Evolutionary conservation across 2,329 filamentous ascomycete genomes (phyloP).

Genomic region (Sclerotinia borealis): DNA sequence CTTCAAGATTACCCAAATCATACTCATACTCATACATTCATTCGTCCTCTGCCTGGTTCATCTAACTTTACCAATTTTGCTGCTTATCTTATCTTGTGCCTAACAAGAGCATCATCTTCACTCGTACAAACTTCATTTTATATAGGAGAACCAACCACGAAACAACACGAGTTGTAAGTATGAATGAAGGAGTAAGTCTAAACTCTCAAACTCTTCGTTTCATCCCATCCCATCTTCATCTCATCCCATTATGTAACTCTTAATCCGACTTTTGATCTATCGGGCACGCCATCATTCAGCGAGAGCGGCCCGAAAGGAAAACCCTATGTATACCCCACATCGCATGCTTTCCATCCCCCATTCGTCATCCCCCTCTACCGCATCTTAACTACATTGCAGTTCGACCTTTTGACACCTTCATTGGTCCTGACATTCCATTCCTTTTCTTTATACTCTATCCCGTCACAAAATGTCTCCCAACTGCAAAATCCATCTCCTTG

Average conservation of each 20-base stretch:
- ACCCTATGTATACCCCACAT: conserved; percentile 5
- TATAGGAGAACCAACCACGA: not conserved
- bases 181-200: not conserved
- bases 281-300: not conserved
- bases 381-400: not conserved
- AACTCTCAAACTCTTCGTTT: not conserved
- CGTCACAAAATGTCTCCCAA: not conserved
- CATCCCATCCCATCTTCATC: too few relatives aligned
- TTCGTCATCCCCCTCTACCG: not conserved
- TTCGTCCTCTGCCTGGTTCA: too few relatives aligned
- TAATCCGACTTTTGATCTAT: not conserved
- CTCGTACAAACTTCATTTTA: not conserved
- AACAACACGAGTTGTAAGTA: too few relatives aligned
- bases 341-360: not conserved
- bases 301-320: conserved; percentile 2
- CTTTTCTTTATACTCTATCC: not conserved
- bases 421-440: not conserved
- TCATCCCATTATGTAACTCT: not conserved
- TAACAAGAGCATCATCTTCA: too few relatives aligned
- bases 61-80: not conserved
- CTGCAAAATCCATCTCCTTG: conserved; percentile 42
- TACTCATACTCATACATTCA: too few relatives aligned
- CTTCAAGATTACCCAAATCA: not conserved
- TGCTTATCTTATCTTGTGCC: too few relatives aligned
- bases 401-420: not conserved